Evolutionary conservation across 306 rosid genomes (phyloP), one percentile per base, ranked within the genome.

Genomic region (Vigna mungo): DNA sequence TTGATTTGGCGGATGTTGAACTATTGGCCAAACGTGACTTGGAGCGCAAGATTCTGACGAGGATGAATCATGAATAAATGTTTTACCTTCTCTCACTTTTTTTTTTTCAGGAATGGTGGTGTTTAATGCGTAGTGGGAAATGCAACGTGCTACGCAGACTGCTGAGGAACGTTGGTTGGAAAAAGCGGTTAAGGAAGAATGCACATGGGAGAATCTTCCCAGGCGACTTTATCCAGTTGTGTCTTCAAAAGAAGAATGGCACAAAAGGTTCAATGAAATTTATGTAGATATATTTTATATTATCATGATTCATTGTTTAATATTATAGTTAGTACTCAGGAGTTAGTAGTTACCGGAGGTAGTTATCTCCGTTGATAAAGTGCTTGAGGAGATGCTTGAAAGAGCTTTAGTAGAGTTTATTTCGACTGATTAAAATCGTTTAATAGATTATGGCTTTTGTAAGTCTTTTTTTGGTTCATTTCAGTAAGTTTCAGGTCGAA

Each of bases 231-330:
- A 87, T 76, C 86, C 80, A 27, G 81, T 86, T 4, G 78, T 94
- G 72, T 77, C 97, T 55, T 85, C 98, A 25, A 94, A 78, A 64
- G 97, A 94, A 83, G 98, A 94, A 68, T 94, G 98, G 98, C 88
- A 89, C 76, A 83, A 85, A 87, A 90, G 94, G 97, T 94, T 67
- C 3, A 23, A 11, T 48, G 8, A 16, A 44, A 15, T 60, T 9
- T 7, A 14, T 66, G 30, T 53, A 34, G 34, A 3, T 36, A 63
- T 11, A 51, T 0, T 12, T 11, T 48, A 8, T 21, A 13, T 62
- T 6, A 11, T 32, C 37, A 25, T 59, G 34, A 56, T 56, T 56
- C n/a, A 15, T 61, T 63, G 0, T 66, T 63, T 47, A 23, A 17
- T 32, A 9, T 46, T 70, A 39, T 55, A 36, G 21, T 61, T 30